Conservation (phyloP, 2,329 filamentous ascomycete species). For the Penicillium hordei region DNA sequence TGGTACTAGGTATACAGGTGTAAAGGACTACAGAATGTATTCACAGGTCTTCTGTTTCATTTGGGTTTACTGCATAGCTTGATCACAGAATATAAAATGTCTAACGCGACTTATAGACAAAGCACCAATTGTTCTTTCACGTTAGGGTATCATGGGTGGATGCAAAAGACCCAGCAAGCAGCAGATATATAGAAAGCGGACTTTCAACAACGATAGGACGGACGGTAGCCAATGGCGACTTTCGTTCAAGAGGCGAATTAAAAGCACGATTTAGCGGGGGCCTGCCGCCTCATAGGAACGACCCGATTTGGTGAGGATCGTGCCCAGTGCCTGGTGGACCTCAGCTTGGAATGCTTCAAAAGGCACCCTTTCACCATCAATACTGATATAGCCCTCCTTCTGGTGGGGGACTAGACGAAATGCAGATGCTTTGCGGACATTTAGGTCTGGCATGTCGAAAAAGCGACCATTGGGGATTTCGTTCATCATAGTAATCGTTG, state of each 20-base stretch:
- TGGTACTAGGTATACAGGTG: neutral
- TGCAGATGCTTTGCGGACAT: constrained; percentile 81
- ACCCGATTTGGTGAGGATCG: constrained; percentile 74
- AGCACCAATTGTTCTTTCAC: constrained; percentile 23
- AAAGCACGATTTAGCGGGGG: constrained; percentile 23
- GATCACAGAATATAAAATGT: constrained; percentile 9
- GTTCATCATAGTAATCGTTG: constrained; percentile 68
- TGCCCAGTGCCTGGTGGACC: constrained; percentile 77
- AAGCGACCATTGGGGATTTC: constrained; percentile 71
- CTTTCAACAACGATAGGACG: neutral
- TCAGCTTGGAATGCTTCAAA: constrained; percentile 92
- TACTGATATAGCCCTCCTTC: constrained; percentile 79
- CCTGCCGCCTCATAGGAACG: constrained; percentile 65
- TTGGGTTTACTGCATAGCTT: constrained; percentile 12
- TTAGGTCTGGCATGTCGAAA: constrained; percentile 75
- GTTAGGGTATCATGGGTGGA: constrained; percentile 36
- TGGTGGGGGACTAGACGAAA: constrained; percentile 79
- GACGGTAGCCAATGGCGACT: constrained; percentile 5
- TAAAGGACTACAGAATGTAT: constrained; percentile 1
- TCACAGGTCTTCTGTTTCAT: constrained; percentile 10
- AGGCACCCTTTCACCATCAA: constrained; percentile 85
- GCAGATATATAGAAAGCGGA: constrained; percentile 10
- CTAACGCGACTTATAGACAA: constrained; percentile 11
- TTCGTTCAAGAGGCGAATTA: neutral
- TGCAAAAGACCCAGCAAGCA: constrained; percentile 23